Evolutionary conservation across 306 rosid species (phyloP).

Genomic region (Mimosa bimucronata): DNA sequence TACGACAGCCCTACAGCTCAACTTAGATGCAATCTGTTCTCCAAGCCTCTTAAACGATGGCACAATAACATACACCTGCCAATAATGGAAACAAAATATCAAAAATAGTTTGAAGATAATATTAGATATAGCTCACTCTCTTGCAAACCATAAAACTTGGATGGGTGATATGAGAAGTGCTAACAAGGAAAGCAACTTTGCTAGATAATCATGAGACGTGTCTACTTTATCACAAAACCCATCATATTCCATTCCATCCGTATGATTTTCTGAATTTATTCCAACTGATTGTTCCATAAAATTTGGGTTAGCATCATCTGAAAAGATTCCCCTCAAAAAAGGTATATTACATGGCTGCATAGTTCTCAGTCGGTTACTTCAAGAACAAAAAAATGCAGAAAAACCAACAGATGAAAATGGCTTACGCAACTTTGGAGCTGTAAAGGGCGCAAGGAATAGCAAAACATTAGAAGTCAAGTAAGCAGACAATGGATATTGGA

Average conservation of each 20-base stretch:
- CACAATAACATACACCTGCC: slow-evolving; percentile 98
- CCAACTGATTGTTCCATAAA: slow-evolving; percentile 48
- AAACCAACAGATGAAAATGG: neutral
- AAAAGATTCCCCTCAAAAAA: slow-evolving; percentile 54
- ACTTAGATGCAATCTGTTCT: slow-evolving; percentile 87
- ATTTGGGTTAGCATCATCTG: slow-evolving; percentile 57
- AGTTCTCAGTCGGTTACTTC: neutral
- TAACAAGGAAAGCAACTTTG: slow-evolving; percentile 97
- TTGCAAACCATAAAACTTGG: neutral
- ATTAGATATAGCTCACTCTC: neutral
- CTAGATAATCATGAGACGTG: slow-evolving; percentile 91
- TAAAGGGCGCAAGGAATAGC: too few species aligned
- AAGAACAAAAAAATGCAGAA: neutral
- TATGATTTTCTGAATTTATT: slow-evolving; percentile 46
- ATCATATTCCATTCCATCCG: slow-evolving; percentile 43
- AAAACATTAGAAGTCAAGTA: too few species aligned
- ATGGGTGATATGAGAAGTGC: slow-evolving; percentile 38
- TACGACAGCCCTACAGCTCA: slow-evolving; percentile 90
- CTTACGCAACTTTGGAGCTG: too few species aligned
- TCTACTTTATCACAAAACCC: slow-evolving; percentile 56
- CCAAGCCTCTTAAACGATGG: slow-evolving; percentile 97
- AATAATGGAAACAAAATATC: slow-evolving; percentile 33
- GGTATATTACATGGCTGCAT: neutral
- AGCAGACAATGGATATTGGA: neutral
- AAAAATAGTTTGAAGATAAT: neutral